Conservation (phyloP, 2,329 filamentous ascomycete species). For the Fusarium musae region DNA sequence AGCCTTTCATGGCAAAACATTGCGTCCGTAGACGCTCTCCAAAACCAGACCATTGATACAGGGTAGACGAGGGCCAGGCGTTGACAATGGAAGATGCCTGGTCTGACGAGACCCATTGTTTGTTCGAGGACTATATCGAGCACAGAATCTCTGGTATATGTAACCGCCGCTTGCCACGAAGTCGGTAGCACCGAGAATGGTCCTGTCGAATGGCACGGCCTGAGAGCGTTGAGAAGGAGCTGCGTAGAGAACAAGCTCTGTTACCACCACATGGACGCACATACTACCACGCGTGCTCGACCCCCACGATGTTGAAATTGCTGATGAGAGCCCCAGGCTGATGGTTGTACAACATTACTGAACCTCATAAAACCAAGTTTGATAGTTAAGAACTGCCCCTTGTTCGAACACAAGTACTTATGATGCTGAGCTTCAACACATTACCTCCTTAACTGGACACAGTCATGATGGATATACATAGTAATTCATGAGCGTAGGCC, state of each 20-base stretch:
- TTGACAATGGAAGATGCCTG: neutral
- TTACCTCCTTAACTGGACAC: neutral
- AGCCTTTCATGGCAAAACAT: neutral
- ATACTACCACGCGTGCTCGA: neutral
- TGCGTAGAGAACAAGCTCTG: conserved; percentile 10
- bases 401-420: neutral
- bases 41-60: neutral
- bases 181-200: conserved; percentile 11
- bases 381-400: neutral
- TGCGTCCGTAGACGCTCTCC: neutral
- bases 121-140: neutral
- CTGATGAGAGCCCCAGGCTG: neutral
- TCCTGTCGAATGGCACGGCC: conserved; percentile 12
- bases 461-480: conserved; percentile 18
- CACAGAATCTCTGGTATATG: neutral
- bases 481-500: conserved; percentile 10
- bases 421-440: neutral
- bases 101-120: neutral
- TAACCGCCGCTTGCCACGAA: neutral
- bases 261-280: neutral
- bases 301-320: neutral
- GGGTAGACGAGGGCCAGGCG: neutral
- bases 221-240: conserved; percentile 6
- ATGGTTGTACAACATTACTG: too few species aligned
- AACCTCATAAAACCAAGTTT: neutral